These are phyloP conservation scores for Pulveroboletus sp. DNA, from an alignment of 768 basidiomycete species.

Conservation along the genomic window DNA sequence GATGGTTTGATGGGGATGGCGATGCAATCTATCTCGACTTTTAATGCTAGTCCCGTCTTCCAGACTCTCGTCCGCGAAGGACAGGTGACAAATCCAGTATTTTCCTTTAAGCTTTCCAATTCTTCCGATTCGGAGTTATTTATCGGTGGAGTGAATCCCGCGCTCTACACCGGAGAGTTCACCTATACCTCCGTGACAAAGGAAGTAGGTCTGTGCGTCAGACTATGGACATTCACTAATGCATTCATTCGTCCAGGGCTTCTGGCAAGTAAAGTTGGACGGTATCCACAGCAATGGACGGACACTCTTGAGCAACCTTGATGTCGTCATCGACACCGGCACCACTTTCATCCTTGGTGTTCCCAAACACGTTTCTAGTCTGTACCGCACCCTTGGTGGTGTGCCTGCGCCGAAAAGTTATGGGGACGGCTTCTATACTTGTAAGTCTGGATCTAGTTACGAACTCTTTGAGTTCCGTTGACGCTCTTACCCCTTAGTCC, in stretches of 20 bases:
- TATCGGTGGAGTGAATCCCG: constrained; percentile 40
- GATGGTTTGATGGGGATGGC: constrained; percentile 38
- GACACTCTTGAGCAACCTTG: constrained; percentile 4
- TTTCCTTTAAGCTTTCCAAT: constrained; percentile 46
- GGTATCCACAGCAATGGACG: not conserved
- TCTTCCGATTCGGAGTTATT: constrained; percentile 34
- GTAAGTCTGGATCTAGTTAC: constrained; percentile 13
- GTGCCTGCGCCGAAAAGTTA: constrained; percentile 14
- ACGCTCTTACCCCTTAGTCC: constrained; percentile 15
- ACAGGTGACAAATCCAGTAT: constrained; percentile 32
- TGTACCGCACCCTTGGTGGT: constrained; percentile 27
- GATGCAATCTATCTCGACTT: constrained; percentile 36
- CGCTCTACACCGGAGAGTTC: constrained; percentile 37
- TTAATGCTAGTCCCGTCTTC: constrained; percentile 34
- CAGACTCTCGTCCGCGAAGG: constrained; percentile 40
- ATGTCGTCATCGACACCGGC: constrained; percentile 24
- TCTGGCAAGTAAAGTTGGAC: constrained; percentile 22
- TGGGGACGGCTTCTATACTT: constrained; percentile 34
- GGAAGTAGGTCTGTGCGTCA: constrained; percentile 2
- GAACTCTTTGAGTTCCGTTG: not conserved
- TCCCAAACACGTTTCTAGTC: constrained; percentile 5
- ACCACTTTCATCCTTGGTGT: constrained; percentile 11
- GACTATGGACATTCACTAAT: not conserved
- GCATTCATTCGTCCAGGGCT: constrained; percentile 8
- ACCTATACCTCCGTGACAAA: constrained; percentile 30